Evolutionary conservation across 2,329 filamentous ascomycete genomes (phyloP).

Genomic region (Aureobasidium lini): DNA sequence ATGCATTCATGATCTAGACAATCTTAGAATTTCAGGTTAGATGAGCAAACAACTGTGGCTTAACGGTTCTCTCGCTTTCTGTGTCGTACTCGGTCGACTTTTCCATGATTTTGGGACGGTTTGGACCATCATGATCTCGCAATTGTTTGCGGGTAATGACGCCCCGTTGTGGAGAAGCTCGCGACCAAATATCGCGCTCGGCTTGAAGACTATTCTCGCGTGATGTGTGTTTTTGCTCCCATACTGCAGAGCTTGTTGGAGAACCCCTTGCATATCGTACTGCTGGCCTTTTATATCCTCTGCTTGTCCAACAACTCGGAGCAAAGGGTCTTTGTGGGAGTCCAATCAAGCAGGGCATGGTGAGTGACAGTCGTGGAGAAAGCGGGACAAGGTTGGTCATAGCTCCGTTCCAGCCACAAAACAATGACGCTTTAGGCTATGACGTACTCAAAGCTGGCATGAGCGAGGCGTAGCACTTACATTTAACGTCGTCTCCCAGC

Average conservation of each 20-base stretch:
- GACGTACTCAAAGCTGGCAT: constrained; percentile 2
- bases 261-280: not conserved
- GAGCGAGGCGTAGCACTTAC: constrained; percentile 10
- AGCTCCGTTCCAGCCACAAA: constrained; percentile 9
- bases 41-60: constrained; percentile 5
- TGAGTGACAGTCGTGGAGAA: not conserved
- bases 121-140: constrained; percentile 8
- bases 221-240: not conserved
- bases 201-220: not conserved
- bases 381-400: constrained; percentile 4
- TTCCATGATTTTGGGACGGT: constrained; percentile 2
- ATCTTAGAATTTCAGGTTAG: not conserved
- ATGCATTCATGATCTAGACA: constrained; percentile 8
- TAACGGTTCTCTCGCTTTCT: constrained; percentile 9
- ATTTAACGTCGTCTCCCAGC: constrained; percentile 14
- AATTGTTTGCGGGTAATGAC: constrained; percentile 7
- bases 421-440: not conserved
- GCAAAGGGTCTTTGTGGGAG: constrained; percentile 6
- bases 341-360: not conserved
- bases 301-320: not conserved
- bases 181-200: not conserved
- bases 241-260: not conserved
- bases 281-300: not conserved
- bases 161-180: constrained; percentile 6
- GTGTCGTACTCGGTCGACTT: not conserved